phyloP scores from a whole-genome alignment of 768 basidiomycete genomes.

The Chiua virens region DNA sequence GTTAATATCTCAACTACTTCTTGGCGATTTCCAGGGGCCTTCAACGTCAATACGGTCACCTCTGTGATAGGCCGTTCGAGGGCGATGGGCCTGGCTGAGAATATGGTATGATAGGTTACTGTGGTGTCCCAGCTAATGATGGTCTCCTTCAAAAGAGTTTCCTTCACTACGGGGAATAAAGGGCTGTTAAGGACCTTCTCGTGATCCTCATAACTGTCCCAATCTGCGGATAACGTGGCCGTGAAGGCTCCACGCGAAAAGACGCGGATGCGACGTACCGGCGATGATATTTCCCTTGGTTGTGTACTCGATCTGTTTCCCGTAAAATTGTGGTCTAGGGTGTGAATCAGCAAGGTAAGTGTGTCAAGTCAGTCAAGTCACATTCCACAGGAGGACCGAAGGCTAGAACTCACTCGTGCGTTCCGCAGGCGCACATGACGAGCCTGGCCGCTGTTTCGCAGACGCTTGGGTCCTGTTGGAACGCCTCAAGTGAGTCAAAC shows the following conservation, averaged over 20 bases:
- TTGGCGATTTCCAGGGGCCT: conserved; percentile 21
- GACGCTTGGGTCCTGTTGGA: too few species aligned
- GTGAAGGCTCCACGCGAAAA: neutral
- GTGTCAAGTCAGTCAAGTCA: too few species aligned
- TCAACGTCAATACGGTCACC: conserved; percentile 18
- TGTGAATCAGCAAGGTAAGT: too few species aligned
- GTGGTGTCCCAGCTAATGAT: neutral
- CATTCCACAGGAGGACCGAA: too few species aligned
- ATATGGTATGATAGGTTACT: conserved; percentile 22
- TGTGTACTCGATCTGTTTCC: too few species aligned
- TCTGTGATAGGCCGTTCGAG: neutral
- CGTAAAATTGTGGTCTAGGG: too few species aligned
- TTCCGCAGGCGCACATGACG: too few species aligned
- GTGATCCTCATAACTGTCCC: conserved; percentile 28
- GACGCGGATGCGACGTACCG: neutral
- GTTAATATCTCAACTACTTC: conserved; percentile 11
- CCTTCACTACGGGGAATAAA: neutral
- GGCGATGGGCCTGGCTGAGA: conserved; percentile 6
- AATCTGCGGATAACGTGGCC: conserved; percentile 14
- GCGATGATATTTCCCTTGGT: too few species aligned
- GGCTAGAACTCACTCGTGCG: too few species aligned
- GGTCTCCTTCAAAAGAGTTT: neutral
- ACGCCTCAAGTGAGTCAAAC: too few species aligned
- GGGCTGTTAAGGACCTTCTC: conserved; percentile 4
- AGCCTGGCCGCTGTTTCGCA: too few species aligned